A percentile compares a stretch with the other conserved stretches of the same genome.
phyloP scores from a whole-genome alignment of 2,329 filamentous ascomycete genomes.

The Madurella mycetomatis region DNA sequence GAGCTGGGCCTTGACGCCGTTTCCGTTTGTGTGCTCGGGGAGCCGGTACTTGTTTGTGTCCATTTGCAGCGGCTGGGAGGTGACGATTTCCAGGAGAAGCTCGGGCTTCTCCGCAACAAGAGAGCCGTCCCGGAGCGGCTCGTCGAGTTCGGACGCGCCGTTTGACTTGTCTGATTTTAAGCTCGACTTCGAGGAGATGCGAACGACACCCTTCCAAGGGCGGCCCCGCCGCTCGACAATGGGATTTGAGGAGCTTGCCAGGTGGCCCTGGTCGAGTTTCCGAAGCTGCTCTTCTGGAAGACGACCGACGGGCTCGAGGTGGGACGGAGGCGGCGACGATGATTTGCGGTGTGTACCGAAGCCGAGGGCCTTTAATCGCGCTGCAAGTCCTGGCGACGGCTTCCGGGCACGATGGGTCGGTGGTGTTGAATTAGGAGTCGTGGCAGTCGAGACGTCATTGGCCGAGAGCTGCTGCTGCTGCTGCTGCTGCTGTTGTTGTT shows the following conservation, averaged over 20 bases:
- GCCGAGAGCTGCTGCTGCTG: constrained; percentile 14
- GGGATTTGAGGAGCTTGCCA: constrained; percentile 47
- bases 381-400: constrained; percentile 60
- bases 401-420: constrained; percentile 44
- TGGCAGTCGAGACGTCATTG: constrained; percentile 22
- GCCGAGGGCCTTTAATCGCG: constrained; percentile 60
- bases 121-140: constrained; percentile 27
- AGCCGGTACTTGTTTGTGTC: constrained; percentile 72
- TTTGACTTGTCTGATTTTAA: constrained; percentile 25
- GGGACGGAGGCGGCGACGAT: constrained; percentile 29
- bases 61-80: constrained; percentile 52
- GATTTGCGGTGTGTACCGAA: constrained; percentile 47
- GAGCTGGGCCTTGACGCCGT: constrained; percentile 60
- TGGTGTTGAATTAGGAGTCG: constrained; percentile 24
- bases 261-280: constrained; percentile 64
- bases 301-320: constrained; percentile 55
- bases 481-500: constrained; percentile 14
- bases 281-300: constrained; percentile 67
- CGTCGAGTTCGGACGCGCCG: constrained; percentile 22
- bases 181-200: constrained; percentile 40
- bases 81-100: constrained; percentile 49
- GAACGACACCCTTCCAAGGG: constrained; percentile 64
- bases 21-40: constrained; percentile 64
- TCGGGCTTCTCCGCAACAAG: constrained; percentile 30
- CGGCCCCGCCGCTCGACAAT: constrained; percentile 62